phyloP scores from a whole-genome alignment of 352 stramenopile genomes.

The Globisporangium perplexum region DNA sequence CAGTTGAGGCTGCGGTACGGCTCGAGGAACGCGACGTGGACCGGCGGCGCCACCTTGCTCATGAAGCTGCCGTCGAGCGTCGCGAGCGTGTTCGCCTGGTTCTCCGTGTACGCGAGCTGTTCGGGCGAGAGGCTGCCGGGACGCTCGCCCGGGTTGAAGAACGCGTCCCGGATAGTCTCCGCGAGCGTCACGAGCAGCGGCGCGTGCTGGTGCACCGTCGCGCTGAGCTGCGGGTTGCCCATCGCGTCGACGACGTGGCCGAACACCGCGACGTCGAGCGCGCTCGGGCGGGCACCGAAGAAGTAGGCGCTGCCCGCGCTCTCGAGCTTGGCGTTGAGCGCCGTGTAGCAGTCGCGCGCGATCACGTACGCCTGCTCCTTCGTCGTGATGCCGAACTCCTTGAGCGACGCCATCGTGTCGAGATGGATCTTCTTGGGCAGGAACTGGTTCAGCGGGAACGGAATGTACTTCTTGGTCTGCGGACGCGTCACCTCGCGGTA shows the following conservation, averaged over 20 bases:
- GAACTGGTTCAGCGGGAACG: slow-evolving; percentile 79
- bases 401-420: slow-evolving; percentile 53
- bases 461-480: slow-evolving; percentile 75
- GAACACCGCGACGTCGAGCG: slow-evolving; percentile 77
- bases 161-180: slow-evolving; percentile 64
- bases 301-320: slow-evolving; percentile 50
- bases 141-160: slow-evolving; percentile 43
- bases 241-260: slow-evolving; percentile 79
- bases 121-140: slow-evolving; percentile 30
- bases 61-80: slow-evolving; percentile 51
- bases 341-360: slow-evolving; percentile 79
- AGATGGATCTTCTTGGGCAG: slow-evolving; percentile 84
- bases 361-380: slow-evolving; percentile 79
- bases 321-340: slow-evolving; percentile 77
- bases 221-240: slow-evolving; percentile 60
- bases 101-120: slow-evolving; percentile 59
- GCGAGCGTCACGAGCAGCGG: slow-evolving; percentile 68
- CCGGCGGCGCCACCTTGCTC: slow-evolving; percentile 49
- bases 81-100: slow-evolving; percentile 68
- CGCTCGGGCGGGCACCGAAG: slow-evolving; percentile 60
- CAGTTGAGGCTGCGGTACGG: slow-evolving; percentile 83
- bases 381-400: slow-evolving; percentile 44
- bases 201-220: slow-evolving; percentile 69
- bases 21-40: slow-evolving; percentile 66
- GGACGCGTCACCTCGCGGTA: slow-evolving; percentile 82